Percentiles rank a stretch among this genome's conserved stretches.
Evolutionary conservation across 805 yeast genomes (phyloP).

Genomic region (Candida quercuum): DNA sequence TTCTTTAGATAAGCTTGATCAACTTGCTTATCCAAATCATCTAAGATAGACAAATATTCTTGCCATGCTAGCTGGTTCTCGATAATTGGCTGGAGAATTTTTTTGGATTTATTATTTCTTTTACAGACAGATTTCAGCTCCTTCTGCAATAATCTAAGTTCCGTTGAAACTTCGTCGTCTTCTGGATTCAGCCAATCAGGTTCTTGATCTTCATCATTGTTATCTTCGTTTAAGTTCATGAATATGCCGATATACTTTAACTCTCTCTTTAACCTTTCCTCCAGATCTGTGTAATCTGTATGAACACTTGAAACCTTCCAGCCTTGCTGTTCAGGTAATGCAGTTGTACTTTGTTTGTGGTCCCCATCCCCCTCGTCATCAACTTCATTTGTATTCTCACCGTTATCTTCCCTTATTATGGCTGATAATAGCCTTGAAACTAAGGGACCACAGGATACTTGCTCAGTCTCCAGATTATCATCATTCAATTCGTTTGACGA

Average conservation of each 20-base stretch:
- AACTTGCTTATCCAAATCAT: slow-evolving; percentile 93
- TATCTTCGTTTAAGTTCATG: slow-evolving; percentile 39
- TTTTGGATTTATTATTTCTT: slow-evolving; percentile 64
- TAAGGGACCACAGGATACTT: slow-evolving; percentile 85
- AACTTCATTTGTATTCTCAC: slow-evolving; percentile 15
- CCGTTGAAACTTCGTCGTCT: slow-evolving; percentile 91
- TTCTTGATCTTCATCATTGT: slow-evolving; percentile 24
- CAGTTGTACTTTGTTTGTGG: slow-evolving; percentile 19
- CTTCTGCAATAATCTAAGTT: slow-evolving; percentile 67
- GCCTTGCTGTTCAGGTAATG: slow-evolving; percentile 37
- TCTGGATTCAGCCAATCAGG: slow-evolving; percentile 73
- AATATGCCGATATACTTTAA: slow-evolving; percentile 86
- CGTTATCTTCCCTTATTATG: slow-evolving; percentile 42
- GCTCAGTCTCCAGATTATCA: slow-evolving; percentile 61
- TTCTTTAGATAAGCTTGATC: slow-evolving; percentile 90
- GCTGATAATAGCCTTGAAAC: slow-evolving; percentile 83
- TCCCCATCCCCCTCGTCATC: slow-evolving; percentile 22
- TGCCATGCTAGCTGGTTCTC: slow-evolving; percentile 93
- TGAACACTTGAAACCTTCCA: slow-evolving; percentile 41
- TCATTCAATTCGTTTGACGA: slow-evolving; percentile 54
- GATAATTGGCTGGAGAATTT: slow-evolving; percentile 59
- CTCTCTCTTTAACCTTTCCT: slow-evolving; percentile 84
- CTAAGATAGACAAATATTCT: slow-evolving; percentile 83
- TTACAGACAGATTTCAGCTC: slow-evolving; percentile 56
- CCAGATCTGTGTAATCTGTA: slow-evolving; percentile 74